Percentiles rank a stretch among this genome's conserved stretches.
Conservation (phyloP, 2,329 filamentous ascomycete genomes). For the Diaporthe australafricana region DNA sequence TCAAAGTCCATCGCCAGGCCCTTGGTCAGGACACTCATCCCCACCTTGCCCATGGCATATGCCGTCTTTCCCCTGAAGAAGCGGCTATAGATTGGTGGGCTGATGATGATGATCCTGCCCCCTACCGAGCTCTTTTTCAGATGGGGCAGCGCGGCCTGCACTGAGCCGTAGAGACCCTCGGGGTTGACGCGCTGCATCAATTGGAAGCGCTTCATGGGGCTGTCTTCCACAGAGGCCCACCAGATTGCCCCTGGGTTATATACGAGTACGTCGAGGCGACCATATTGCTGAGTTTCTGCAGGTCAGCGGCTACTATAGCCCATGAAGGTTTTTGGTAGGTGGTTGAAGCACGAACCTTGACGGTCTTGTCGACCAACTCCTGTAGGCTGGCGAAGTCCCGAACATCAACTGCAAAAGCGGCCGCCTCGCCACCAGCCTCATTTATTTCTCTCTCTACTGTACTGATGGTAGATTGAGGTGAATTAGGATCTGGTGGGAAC, state of each 20-base stretch:
- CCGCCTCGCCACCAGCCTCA: slow-evolving; percentile 71
- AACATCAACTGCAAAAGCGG: slow-evolving; percentile 77
- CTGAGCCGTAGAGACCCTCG: slow-evolving; percentile 78
- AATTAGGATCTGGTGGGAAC: slow-evolving; percentile 84
- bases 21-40: slow-evolving; percentile 84
- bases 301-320: background rate
- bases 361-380: slow-evolving; percentile 67
- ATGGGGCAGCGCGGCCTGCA: slow-evolving; percentile 77
- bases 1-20: slow-evolving; percentile 86
- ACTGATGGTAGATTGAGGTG: slow-evolving; percentile 78
- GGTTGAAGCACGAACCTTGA: slow-evolving; percentile 51
- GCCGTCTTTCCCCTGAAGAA: slow-evolving; percentile 90
- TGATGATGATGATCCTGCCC: slow-evolving; percentile 81
- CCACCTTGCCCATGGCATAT: slow-evolving; percentile 83
- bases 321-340: background rate
- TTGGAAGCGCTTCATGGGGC: slow-evolving; percentile 80
- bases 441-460: slow-evolving; percentile 82
- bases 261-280: slow-evolving; percentile 77
- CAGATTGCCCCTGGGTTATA: slow-evolving; percentile 91
- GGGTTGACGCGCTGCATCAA: slow-evolving; percentile 82
- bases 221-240: slow-evolving; percentile 81
- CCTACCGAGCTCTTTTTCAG: slow-evolving; percentile 63
- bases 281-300: slow-evolving; percentile 57
- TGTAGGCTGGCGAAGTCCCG: slow-evolving; percentile 72
- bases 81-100: slow-evolving; percentile 85